Percentiles rank a stretch among this genome's conserved stretches.
phyloP scores from a whole-genome alignment of 345 rosid species.

The Triadica sebifera region DNA sequence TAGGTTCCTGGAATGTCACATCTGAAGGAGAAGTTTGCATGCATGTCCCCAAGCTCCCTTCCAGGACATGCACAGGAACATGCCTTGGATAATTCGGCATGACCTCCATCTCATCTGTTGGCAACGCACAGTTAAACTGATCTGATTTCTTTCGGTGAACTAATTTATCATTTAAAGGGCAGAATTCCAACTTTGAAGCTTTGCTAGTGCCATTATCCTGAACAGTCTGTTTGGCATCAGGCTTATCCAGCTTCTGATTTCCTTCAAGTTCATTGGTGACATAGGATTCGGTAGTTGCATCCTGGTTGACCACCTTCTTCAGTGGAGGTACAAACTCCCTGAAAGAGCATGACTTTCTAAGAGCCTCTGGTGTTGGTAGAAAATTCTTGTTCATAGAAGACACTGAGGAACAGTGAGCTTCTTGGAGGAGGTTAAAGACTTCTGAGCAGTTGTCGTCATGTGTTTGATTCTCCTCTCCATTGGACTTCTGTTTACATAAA shows the following conservation, averaged over 20 bases:
- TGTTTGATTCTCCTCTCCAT: constrained; percentile 42
- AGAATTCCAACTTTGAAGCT: constrained; percentile 40
- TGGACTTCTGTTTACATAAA: constrained; percentile 42
- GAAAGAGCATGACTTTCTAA: constrained; percentile 46
- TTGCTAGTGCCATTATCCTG: constrained; percentile 48
- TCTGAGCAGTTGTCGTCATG: constrained; percentile 71
- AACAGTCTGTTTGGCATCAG: constrained; percentile 44
- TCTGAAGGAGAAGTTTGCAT: constrained; percentile 45
- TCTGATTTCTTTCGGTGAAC: constrained; percentile 38
- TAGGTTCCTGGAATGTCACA: constrained; percentile 42
- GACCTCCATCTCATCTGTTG: constrained; percentile 45
- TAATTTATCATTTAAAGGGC: constrained; percentile 35
- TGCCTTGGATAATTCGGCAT: constrained; percentile 69
- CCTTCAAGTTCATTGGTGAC: constrained; percentile 31
- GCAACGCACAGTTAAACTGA: constrained; percentile 28
- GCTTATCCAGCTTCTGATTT: constrained; percentile 36
- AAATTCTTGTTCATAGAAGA: constrained; percentile 52
- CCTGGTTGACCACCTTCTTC: constrained; percentile 44
- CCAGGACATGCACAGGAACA: constrained; percentile 56
- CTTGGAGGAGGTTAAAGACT: constrained; percentile 47
- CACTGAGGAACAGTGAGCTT: constrained; percentile 49
- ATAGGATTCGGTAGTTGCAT: constrained; percentile 25
- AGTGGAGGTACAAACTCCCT: constrained; percentile 52
- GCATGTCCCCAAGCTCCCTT: constrained; percentile 49
- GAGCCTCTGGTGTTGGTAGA: constrained; percentile 35